A percentile compares a stretch with the other conserved stretches of the same genome.
These are phyloP conservation scores for Suzukiozyma palmioleophila DNA, from an alignment of 1,139 yeast genomes.

Conservation along the genomic window DNA sequence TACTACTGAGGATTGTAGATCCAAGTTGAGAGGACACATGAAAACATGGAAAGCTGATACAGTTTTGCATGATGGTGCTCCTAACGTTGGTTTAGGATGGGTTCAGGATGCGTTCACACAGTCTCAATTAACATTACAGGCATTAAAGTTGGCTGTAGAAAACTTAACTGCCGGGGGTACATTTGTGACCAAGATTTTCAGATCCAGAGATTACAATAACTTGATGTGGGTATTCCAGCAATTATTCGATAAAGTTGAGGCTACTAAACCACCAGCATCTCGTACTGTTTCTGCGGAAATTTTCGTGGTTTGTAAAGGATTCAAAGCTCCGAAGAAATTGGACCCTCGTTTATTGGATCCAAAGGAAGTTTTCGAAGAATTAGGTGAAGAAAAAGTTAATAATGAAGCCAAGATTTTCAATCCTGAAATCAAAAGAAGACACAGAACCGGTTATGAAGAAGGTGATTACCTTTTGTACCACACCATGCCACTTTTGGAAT, in stretches of 20 bases:
- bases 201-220: slow-evolving; percentile 96
- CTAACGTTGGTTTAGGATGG: slow-evolving; percentile 99
- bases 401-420: slow-evolving; percentile 90
- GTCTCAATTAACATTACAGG: slow-evolving; percentile 90
- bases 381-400: slow-evolving; percentile 71
- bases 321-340: slow-evolving; percentile 90
- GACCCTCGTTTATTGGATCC: slow-evolving; percentile 94
- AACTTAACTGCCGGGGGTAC: slow-evolving; percentile 89
- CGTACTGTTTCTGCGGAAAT: slow-evolving; percentile 99
- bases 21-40: slow-evolving; percentile 89
- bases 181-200: slow-evolving; percentile 93
- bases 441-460: slow-evolving; percentile 96
- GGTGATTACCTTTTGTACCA: slow-evolving; percentile 82
- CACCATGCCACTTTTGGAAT: slow-evolving; percentile 70
- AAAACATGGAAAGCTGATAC: slow-evolving; percentile 99
- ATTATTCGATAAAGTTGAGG: slow-evolving; percentile 92
- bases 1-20: slow-evolving; percentile 96
- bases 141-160: slow-evolving; percentile 92
- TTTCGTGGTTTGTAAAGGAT: slow-evolving; percentile 93
- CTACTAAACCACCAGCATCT: slow-evolving; percentile 97
- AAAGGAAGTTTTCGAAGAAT: slow-evolving; percentile 88
- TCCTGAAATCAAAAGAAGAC: slow-evolving; percentile 86
- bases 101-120: slow-evolving; percentile 98
- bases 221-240: slow-evolving; percentile 97
- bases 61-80: slow-evolving; percentile 99